Evolutionary conservation across 2,329 filamentous ascomycete species (phyloP).

Genomic region (Metarhizium robertsii): DNA sequence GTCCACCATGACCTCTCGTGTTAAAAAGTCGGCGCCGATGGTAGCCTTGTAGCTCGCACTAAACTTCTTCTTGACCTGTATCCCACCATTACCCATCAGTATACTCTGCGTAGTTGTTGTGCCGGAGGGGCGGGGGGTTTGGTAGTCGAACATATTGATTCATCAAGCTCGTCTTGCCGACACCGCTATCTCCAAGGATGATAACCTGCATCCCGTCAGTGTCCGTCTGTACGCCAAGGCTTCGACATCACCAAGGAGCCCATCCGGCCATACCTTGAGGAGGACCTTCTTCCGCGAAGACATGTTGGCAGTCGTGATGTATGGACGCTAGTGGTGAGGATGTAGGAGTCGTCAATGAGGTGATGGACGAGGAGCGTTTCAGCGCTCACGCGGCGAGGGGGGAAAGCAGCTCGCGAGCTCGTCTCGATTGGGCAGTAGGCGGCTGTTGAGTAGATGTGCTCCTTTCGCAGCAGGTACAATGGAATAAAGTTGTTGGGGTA

Average conservation of each 20-base stretch:
- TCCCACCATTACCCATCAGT: slow-evolving; percentile 6
- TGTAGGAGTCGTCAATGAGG: slow-evolving; percentile 10
- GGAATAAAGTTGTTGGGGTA: not conserved
- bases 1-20: slow-evolving; percentile 94
- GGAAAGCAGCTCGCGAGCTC: not conserved
- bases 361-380: slow-evolving; percentile 2
- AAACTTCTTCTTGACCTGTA: slow-evolving; percentile 99
- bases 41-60: slow-evolving; percentile 99
- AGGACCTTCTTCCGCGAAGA: slow-evolving; percentile 83
- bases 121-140: slow-evolving; percentile 4
- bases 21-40: slow-evolving; percentile 96
- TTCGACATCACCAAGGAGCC: not conserved
- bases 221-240: slow-evolving; percentile 1
- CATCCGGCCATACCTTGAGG: slow-evolving; percentile 56
- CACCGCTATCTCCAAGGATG: slow-evolving; percentile 96
- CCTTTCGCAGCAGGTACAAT: slow-evolving; percentile 2
- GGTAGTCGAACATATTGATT: slow-evolving; percentile 90
- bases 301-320: slow-evolving; percentile 39
- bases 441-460: not conserved
- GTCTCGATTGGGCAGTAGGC: not conserved
- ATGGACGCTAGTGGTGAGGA: not conserved
- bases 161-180: slow-evolving; percentile 99
- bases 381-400: not conserved
- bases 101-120: not conserved
- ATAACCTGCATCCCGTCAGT: slow-evolving; percentile 61